These are phyloP conservation scores for Flaveria ramosissima DNA, from an alignment of 129 eudicot genomes.

Conservation along the genomic window DNA sequence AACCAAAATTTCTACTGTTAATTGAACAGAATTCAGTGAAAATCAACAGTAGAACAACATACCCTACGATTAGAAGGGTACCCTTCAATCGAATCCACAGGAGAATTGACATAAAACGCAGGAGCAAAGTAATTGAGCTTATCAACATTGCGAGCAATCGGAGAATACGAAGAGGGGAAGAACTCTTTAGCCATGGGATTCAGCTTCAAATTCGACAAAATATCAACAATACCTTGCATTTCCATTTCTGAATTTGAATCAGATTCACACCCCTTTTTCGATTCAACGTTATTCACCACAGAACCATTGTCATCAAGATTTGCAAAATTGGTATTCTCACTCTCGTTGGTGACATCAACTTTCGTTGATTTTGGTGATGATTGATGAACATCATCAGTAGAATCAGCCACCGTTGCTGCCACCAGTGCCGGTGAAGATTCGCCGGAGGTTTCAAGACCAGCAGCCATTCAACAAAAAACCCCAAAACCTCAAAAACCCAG, in stretches of 20 bases:
- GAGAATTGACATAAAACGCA: constrained; percentile 39
- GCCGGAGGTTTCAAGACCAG: constrained; percentile 59
- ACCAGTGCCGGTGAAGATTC: constrained; percentile 41
- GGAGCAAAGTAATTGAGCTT: constrained; percentile 55
- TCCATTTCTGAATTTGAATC: constrained; percentile 66
- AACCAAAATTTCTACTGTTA: neutral
- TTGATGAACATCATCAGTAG: constrained; percentile 33
- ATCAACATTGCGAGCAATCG: constrained; percentile 42
- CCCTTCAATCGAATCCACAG: constrained; percentile 41
- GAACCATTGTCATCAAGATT: constrained; percentile 16
- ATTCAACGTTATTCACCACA: neutral
- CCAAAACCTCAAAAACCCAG: constrained; percentile 25
- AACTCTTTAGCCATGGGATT: constrained; percentile 97
- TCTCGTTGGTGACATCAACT: constrained; percentile 28
- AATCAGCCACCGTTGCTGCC: constrained; percentile 22
- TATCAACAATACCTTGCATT: constrained; percentile 70
- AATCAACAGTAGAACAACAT: constrained; percentile 24
- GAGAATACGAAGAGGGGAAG: constrained; percentile 63
- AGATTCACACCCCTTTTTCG: constrained; percentile 39
- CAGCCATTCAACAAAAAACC: constrained; percentile 65
- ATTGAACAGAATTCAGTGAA: constrained; percentile 12
- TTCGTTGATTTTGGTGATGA: constrained; percentile 30
- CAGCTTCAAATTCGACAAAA: constrained; percentile 74
- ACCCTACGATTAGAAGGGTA: constrained; percentile 69
- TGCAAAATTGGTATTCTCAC: constrained; percentile 29